Conservation (phyloP, 768 basidiomycete species). For the Leccinum imitatum region DNA sequence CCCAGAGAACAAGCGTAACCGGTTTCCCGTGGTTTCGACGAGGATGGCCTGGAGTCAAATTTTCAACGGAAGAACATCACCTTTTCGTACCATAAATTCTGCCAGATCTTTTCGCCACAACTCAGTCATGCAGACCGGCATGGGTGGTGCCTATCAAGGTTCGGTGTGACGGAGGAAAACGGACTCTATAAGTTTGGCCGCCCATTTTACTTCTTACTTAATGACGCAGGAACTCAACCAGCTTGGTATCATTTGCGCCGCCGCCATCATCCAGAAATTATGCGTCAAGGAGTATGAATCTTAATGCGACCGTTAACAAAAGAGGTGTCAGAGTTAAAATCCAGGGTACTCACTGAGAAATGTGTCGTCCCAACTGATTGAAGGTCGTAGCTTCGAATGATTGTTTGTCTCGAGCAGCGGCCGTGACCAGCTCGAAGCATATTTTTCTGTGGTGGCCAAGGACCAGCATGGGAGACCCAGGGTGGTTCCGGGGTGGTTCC, state of each 20-base stretch:
- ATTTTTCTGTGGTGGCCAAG: no score
- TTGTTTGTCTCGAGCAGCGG: background rate
- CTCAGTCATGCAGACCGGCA: background rate
- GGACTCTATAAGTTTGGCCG: background rate
- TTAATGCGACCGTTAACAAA: background rate
- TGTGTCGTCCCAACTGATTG: background rate
- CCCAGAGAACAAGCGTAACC: background rate
- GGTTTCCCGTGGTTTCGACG: background rate
- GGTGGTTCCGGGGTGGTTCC: no score
- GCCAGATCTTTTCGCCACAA: background rate
- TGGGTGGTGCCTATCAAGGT: background rate
- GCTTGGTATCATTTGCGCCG: background rate
- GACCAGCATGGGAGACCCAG: no score
- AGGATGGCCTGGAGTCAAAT: background rate
- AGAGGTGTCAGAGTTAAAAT: background rate
- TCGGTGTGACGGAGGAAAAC: background rate
- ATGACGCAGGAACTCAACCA: background rate
- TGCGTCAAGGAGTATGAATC: background rate
- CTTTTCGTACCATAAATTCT: background rate
- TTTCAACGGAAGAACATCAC: background rate
- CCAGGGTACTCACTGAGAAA: background rate
- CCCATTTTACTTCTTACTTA: background rate
- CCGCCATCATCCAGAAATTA: background rate
- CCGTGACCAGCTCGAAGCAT: background rate
- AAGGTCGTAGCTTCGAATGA: background rate